These are phyloP conservation scores for Leersia perrieri DNA, from an alignment of 176 grass and related monocot species.

Conservation along the genomic window DNA sequence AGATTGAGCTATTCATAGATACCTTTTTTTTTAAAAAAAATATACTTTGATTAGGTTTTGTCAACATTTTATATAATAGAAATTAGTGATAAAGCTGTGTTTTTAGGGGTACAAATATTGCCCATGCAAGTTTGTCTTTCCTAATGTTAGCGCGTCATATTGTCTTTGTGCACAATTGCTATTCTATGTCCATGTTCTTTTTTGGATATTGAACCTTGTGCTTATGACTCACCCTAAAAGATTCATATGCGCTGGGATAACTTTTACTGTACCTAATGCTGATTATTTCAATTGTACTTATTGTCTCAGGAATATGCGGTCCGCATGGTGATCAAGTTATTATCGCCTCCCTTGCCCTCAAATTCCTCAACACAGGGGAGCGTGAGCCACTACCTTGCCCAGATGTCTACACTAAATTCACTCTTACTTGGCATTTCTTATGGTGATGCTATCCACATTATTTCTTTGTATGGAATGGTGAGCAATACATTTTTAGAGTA, in stretches of 20 bases:
- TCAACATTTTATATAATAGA: too few relatives aligned
- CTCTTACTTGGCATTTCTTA: conserved; percentile 73
- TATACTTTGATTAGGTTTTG: too few relatives aligned
- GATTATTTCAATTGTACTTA: conserved; percentile 22
- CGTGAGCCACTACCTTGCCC: conserved; percentile 65
- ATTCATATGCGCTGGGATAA: background rate
- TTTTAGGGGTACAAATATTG: too few relatives aligned
- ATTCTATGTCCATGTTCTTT: background rate
- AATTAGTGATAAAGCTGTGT: too few relatives aligned
- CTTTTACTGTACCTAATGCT: conserved; percentile 1
- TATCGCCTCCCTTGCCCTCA: conserved; percentile 67
- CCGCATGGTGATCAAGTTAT: conserved; percentile 61
- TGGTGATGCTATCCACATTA: conserved; percentile 80
- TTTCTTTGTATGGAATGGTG: conserved; percentile 96
- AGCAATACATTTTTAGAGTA: conserved; percentile 24
- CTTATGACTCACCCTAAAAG: background rate
- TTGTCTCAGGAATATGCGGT: conserved; percentile 84
- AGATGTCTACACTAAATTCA: conserved; percentile 76
- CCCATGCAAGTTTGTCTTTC: background rate
- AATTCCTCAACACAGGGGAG: conserved; percentile 66
- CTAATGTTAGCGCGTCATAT: background rate
- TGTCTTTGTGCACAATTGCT: background rate
- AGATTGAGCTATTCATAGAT: too few relatives aligned
- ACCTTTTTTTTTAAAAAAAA: too few relatives aligned
- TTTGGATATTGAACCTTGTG: background rate